A percentile compares a stretch with the other conserved stretches of the same genome.
Conservation (phyloP, 345 rosid genomes). For the Gossypium anomalum region DNA sequence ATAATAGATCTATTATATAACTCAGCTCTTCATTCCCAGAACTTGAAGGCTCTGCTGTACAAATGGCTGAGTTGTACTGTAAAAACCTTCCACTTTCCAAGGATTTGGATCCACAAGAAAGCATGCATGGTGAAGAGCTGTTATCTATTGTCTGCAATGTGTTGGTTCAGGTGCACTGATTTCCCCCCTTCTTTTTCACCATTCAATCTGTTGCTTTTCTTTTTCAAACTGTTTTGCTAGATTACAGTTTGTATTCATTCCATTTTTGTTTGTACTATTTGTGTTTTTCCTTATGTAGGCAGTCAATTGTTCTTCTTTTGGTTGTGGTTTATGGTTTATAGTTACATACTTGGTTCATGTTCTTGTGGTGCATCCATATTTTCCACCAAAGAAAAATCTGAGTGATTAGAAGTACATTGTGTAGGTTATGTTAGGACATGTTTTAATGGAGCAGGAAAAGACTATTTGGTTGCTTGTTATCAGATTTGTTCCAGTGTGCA, state of each 20-base stretch:
- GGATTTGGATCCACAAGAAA: constrained; percentile 91
- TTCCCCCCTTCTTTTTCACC: neutral
- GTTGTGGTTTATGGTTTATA: neutral
- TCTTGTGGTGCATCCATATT: neutral
- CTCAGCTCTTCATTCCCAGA: constrained; percentile 38
- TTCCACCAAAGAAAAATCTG: neutral
- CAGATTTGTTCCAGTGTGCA: constrained; percentile 3
- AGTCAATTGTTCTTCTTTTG: neutral
- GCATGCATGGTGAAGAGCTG: constrained; percentile 92
- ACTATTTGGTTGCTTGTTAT: neutral
- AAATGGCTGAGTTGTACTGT: constrained; percentile 69
- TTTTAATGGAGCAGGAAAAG: neutral
- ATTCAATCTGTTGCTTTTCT: neutral
- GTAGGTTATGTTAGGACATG: neutral
- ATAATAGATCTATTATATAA: constrained; percentile 14
- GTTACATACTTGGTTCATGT: neutral
- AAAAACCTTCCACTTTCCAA: constrained; percentile 74
- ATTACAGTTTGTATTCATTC: neutral
- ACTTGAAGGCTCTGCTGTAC: constrained; percentile 50
- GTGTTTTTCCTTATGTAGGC: neutral
- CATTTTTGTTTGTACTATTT: neutral
- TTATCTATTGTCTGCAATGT: constrained; percentile 62
- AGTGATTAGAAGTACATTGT: neutral
- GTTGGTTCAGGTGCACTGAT: constrained; percentile 68
- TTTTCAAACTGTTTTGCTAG: neutral